Evolutionary conservation across 495 filamentous ascomycete genomes (phyloP), one percentile per base, ranked within the genome.

Genomic region (Annulohypoxylon maeteangense): DNA sequence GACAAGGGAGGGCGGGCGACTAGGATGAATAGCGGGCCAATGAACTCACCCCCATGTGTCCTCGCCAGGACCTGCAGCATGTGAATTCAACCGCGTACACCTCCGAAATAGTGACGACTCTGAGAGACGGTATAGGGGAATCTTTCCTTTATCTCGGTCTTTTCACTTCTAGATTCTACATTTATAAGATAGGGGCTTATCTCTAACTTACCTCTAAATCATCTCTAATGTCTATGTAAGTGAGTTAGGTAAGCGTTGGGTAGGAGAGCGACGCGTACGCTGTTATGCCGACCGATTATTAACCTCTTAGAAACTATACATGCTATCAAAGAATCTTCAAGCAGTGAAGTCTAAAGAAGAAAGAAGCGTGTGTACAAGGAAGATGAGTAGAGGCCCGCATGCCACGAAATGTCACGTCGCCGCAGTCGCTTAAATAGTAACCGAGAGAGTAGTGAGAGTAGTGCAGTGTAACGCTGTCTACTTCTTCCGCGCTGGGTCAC

Each of bases 11-110:
- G n/a, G n/a, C n/a, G 45, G 29, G 48, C 58, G 42, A 27, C 67
- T 42, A 29, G 53, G 67, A 42, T 14, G 14, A 4, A n/a, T 55
- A 48, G 32, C 47, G 23, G 16, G 20, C 62, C 62, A 71, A 71
- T 71, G 48, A 48, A 32, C 25, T 14, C 11, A 22, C 38, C 40
- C 68, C 64, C 63, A 47, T 65, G 55, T 69, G 44, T 65, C 23
- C 25, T 27, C 36, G 38, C 38, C 62, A 62, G 20, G n/a, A 50
- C 40, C 40, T 47, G 56, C 68, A 38, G 56, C 63, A 65, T 65
- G 56, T 58, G 62, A 65, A 69, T 68, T 68, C 65, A 73, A 69
- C 62, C 65, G 65, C 51, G 62, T 40, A 62, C 55, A 27, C 45
- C 62, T 23, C 65, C 56, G 47, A 65, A 65, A 69, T 58, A 53